phyloP scores from a whole-genome alignment of 2,329 filamentous ascomycete genomes.

The Epichloe hybrida region DNA sequence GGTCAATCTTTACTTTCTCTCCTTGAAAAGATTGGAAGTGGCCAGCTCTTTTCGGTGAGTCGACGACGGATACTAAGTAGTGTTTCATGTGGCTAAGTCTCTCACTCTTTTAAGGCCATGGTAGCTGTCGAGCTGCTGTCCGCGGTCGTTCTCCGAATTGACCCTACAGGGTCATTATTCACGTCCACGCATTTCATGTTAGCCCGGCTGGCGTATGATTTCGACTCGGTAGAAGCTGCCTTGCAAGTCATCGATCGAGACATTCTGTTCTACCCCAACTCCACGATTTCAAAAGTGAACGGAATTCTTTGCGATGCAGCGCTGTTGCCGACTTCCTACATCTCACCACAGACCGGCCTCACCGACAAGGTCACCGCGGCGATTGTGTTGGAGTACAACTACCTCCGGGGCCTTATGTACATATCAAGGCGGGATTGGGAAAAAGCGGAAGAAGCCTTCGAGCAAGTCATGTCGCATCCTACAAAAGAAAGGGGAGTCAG shows the following conservation, averaged over 20 bases:
- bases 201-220: conserved; percentile 43
- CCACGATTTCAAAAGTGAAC: conserved; percentile 20
- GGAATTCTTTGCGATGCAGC: conserved; percentile 31
- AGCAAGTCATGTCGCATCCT: conserved; percentile 55
- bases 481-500: conserved; percentile 48
- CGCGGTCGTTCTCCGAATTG: conserved; percentile 48
- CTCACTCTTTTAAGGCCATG: conserved; percentile 22
- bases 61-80: background rate
- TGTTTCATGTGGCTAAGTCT: background rate
- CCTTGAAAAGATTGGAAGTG: conserved; percentile 26
- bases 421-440: conserved; percentile 48
- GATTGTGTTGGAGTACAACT: conserved; percentile 53
- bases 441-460: conserved; percentile 47
- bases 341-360: conserved; percentile 45
- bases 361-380: conserved; percentile 37
- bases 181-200: conserved; percentile 49
- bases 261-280: conserved; percentile 51
- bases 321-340: conserved; percentile 39
- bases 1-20: conserved; percentile 29
- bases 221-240: conserved; percentile 37
- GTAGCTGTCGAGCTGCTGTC: conserved; percentile 32
- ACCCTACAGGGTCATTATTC: conserved; percentile 52
- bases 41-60: conserved; percentile 29
- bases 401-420: conserved; percentile 51
- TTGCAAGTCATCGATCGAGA: conserved; percentile 50